Base-by-base conservation (phyloP, 2,329 filamentous ascomycete genomes). In the Curvularia sp. region DNA sequence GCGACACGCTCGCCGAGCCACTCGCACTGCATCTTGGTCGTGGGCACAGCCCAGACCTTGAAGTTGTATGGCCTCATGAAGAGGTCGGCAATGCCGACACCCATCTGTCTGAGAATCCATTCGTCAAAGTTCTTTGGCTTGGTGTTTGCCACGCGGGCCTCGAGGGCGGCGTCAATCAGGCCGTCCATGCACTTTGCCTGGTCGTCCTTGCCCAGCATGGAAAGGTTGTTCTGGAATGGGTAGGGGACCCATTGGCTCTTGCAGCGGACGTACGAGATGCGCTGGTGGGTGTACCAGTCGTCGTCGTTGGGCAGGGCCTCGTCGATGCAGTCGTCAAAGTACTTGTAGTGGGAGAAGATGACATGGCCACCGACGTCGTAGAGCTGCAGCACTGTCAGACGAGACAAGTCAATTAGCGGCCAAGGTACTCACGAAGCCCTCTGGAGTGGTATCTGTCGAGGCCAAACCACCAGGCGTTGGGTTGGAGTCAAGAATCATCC, bases 21-120 rank as follows among this genome's bases (percentile, higher is more conserved):
- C 78, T 89, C 84, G 80, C 93, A 97, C 91, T 98, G 95, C 95
- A 99, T 99, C 93, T 96, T 96, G 69, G 90, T 97, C 55, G 94
- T 97, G 59, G 95, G 95, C 72, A 98, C 94, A 63, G 95, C 95
- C 95, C 95, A 99, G 77, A 99, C 95, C 84, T 99, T 99, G 89
- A 89, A 99, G 87, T 99, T 99, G 86, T 99, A 99, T 53, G 95
- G 95, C 73, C 95, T 87, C 95, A 99, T 99, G 87, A 99, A 99
- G 71, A 94, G 85, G 79, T 99, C 88, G 68, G 93, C 94, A 74
- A 99, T 86, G 71, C 94, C 94, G 71, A 87, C 83, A 73, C 95
- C 95, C 82, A 90, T 93, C 83, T 90, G 96, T 74, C 95, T 89
- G 72, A 98, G 79, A 75, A 98, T 98, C 93, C 93, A 98, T 84